Conservation (phyloP, 2,329 filamentous ascomycete genomes). For the Hymenotorrendiella dingleyae region DNA sequence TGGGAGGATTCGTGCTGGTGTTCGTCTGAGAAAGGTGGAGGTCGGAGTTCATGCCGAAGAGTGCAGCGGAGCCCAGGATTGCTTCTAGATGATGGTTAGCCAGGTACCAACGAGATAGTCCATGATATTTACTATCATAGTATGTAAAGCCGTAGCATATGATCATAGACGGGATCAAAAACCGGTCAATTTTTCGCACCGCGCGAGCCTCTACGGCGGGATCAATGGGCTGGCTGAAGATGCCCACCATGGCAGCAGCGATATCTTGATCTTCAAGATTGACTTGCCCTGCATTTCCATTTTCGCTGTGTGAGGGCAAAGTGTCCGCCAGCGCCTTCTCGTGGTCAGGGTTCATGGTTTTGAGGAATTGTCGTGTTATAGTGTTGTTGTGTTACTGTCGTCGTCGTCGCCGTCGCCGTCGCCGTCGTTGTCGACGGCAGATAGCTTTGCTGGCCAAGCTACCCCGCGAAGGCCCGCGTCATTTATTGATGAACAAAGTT, state of each 20-base stretch:
- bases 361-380: no score
- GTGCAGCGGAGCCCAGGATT: conserved; percentile 64
- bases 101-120: neutral
- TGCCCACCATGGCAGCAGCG: conserved; percentile 27
- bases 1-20: conserved; percentile 43
- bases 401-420: no score
- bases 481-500: no score
- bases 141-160: conserved; percentile 62
- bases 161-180: conserved; percentile 63
- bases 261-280: conserved; percentile 16
- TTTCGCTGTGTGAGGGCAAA: neutral
- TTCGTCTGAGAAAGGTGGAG: conserved; percentile 51
- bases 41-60: conserved; percentile 72
- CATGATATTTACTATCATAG: conserved; percentile 49
- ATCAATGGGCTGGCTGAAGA: conserved; percentile 34
- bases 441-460: no score
- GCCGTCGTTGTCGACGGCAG: no score
- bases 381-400: no score
- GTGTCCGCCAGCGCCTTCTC: neutral
- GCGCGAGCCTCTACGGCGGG: conserved; percentile 49
- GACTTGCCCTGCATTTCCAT: neutral
- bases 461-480: no score
- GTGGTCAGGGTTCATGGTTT: neutral
- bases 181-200: conserved; percentile 60
- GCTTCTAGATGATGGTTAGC: conserved; percentile 38